Evolutionary conservation across 192 early-diverging fungal genomes (phyloP).

Genomic region (Coemansia sp.): DNA sequence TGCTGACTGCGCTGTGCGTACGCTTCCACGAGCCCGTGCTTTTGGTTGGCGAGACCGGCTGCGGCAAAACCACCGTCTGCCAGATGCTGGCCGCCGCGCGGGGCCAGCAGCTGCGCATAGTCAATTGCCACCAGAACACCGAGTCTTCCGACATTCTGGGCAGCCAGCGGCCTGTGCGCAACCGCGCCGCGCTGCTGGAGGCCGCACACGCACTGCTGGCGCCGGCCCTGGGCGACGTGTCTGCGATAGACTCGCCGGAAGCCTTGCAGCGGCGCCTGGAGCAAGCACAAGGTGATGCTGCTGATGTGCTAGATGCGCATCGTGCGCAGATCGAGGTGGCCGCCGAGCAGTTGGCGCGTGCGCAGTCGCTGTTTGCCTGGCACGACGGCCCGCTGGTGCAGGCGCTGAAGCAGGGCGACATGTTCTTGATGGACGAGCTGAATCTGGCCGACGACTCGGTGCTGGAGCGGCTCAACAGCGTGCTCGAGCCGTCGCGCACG

Average conservation of each 20-base stretch:
- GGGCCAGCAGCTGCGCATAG: slow-evolving; percentile 66
- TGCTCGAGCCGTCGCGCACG: slow-evolving; percentile 80
- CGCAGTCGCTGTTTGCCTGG: slow-evolving; percentile 85
- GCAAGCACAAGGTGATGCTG: slow-evolving; percentile 17
- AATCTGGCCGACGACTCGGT: slow-evolving; percentile 98
- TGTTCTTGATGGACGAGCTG: slow-evolving; percentile 97
- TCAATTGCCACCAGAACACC: slow-evolving; percentile 96
- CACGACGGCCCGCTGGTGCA: slow-evolving; percentile 92
- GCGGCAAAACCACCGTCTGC: slow-evolving; percentile 96
- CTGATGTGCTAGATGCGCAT: slow-evolving; percentile 4
- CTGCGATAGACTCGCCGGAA: slow-evolving; percentile 11
- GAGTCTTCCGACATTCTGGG: slow-evolving; percentile 94
- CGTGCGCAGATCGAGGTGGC: slow-evolving; percentile 13
- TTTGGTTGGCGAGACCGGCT: slow-evolving; percentile 97
- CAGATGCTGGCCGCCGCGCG: slow-evolving; percentile 79
- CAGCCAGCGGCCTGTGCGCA: slow-evolving; percentile 85
- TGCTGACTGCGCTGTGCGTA: slow-evolving; percentile 76
- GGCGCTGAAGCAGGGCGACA: slow-evolving; percentile 78
- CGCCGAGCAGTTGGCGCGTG: slow-evolving; percentile 21
- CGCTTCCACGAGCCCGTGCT: slow-evolving; percentile 84
- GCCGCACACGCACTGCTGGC: slow-evolving; percentile 51
- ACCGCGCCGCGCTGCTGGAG: slow-evolving; percentile 56
- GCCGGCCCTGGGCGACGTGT: neutral
- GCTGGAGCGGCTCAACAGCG: slow-evolving; percentile 91
- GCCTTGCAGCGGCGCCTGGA: slow-evolving; percentile 7